Conservation (phyloP, 2,329 filamentous ascomycete genomes). For the Zasmidium angulare region DNA sequence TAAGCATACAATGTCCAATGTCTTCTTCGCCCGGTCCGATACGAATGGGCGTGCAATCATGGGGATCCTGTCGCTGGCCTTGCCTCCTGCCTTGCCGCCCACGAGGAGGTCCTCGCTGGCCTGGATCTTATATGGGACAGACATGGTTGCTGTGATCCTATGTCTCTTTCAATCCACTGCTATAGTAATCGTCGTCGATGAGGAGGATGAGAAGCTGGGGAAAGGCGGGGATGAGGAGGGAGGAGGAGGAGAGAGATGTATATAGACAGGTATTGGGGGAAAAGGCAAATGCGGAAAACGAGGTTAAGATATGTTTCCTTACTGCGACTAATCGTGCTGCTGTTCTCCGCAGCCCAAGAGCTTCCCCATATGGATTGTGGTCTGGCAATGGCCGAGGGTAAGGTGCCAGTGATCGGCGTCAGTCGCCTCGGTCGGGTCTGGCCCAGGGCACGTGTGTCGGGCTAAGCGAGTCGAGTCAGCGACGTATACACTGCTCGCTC, state of each 20-base stretch:
- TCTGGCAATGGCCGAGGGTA: neutral
- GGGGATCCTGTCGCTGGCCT: slow-evolving; percentile 59
- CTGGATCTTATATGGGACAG: slow-evolving; percentile 38
- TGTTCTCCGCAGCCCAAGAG: neutral
- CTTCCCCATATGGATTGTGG: neutral
- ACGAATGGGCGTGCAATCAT: slow-evolving; percentile 63
- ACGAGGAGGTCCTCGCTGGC: slow-evolving; percentile 33
- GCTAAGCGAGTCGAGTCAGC: neutral
- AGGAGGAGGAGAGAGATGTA: neutral
- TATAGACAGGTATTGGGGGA: neutral
- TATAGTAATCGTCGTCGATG: neutral
- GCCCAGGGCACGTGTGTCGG: neutral
- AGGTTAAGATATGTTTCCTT: neutral
- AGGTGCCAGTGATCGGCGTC: neutral
- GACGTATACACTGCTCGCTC: neutral
- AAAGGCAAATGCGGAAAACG: neutral
- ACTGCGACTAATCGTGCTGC: neutral
- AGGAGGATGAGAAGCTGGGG: neutral
- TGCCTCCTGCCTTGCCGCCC: slow-evolving; percentile 29
- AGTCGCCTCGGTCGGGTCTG: neutral
- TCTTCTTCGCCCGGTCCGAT: slow-evolving; percentile 80
- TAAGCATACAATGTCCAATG: slow-evolving; percentile 66
- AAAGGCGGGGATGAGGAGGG: neutral
- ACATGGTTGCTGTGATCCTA: slow-evolving; percentile 28
- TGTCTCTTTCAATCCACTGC: neutral